Evolutionary conservation across 106 monocot species (phyloP).

Genomic region (Chionographis japonica): DNA sequence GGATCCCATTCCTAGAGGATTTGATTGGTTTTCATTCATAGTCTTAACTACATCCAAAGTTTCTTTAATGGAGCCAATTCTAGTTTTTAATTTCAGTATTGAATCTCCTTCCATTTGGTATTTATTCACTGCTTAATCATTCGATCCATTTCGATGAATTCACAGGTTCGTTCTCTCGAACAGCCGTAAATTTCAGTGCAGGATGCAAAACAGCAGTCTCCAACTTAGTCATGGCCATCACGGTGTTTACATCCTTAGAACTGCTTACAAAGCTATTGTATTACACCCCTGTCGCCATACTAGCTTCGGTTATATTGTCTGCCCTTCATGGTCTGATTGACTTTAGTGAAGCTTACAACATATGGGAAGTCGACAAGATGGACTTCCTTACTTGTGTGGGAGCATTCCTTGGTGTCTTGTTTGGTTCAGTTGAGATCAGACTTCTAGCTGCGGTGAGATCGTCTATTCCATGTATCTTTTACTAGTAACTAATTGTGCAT

Average conservation of each 20-base stretch:
- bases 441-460: slow-evolving; percentile 13
- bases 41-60: too few relatives aligned
- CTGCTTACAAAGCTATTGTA: slow-evolving; percentile 50
- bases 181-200: slow-evolving; percentile 70
- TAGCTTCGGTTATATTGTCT: slow-evolving; percentile 66
- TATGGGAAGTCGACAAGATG: slow-evolving; percentile 68
- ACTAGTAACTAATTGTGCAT: too few relatives aligned
- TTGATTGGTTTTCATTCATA: too few relatives aligned
- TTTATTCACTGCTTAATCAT: too few relatives aligned
- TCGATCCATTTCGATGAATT: not conserved
- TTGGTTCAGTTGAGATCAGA: slow-evolving; percentile 72
- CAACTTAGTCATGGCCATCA: slow-evolving; percentile 60
- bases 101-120: too few relatives aligned
- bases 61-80: too few relatives aligned
- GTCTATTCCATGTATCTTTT: too few relatives aligned
- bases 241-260: slow-evolving; percentile 53
- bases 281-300: slow-evolving; percentile 58
- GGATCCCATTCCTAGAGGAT: too few relatives aligned
- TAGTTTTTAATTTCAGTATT: too few relatives aligned
- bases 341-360: slow-evolving; percentile 40
- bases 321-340: slow-evolving; percentile 66
- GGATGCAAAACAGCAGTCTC: slow-evolving; percentile 66
- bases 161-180: slow-evolving; percentile 68
- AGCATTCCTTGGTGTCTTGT: slow-evolving; percentile 62
- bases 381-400: slow-evolving; percentile 58